Evolutionary conservation across 2,329 filamentous ascomycete species (phyloP).

Genomic region (Cladosporium sp.): DNA sequence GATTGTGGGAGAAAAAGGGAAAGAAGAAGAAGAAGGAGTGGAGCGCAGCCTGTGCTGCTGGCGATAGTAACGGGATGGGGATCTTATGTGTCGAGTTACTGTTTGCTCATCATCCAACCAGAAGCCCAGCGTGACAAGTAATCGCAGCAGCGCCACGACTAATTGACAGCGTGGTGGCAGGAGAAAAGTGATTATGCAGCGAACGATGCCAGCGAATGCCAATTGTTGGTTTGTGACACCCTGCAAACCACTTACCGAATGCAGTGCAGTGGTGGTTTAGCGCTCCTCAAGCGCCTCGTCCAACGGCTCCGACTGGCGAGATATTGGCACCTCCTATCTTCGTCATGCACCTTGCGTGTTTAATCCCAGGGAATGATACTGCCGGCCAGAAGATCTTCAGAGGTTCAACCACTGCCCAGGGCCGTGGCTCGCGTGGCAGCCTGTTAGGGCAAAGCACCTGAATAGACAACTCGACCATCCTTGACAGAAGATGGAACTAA

Average conservation of each 20-base stretch:
- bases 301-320: background rate
- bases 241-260: background rate
- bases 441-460: background rate
- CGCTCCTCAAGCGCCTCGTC: background rate
- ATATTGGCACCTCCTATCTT: background rate
- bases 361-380: background rate
- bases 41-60: background rate
- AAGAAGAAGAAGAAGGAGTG: background rate
- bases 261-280: background rate
- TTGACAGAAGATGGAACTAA: background rate
- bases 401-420: background rate
- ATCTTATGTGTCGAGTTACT: background rate
- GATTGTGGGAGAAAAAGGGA: background rate
- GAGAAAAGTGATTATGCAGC: background rate
- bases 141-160: background rate
- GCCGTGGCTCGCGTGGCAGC: background rate
- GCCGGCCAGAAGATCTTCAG: background rate
- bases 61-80: background rate
- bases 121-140: constrained; percentile 1
- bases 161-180: background rate
- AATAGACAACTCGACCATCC: background rate
- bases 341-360: background rate
- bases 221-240: background rate
- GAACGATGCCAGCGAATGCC: background rate
- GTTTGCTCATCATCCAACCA: background rate